Evolutionary conservation across 805 yeast genomes (phyloP).

Genomic region (Debaryomyces maramus): DNA sequence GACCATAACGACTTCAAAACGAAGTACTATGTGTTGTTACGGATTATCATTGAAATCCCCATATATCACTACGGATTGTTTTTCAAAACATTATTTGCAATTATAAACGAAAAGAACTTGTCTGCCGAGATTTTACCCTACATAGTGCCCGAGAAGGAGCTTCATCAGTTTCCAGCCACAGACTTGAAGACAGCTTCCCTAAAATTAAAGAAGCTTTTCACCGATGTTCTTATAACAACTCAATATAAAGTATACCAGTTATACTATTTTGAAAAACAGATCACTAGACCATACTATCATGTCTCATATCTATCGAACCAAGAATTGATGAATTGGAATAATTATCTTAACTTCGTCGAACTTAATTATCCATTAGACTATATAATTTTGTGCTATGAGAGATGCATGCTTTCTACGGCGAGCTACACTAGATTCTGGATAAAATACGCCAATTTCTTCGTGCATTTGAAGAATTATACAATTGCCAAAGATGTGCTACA

Average conservation of each 20-base stretch:
- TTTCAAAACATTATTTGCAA: slow-evolving; percentile 36
- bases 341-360: slow-evolving; percentile 58
- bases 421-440: slow-evolving; percentile 51
- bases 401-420: slow-evolving; percentile 49
- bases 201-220: slow-evolving; percentile 46
- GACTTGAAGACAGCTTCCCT: slow-evolving; percentile 29
- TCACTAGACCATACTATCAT: slow-evolving; percentile 39
- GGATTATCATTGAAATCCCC: slow-evolving; percentile 57
- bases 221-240: slow-evolving; percentile 55
- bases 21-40: slow-evolving; percentile 42
- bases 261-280: slow-evolving; percentile 48
- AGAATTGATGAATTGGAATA: slow-evolving; percentile 59
- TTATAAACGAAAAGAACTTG: slow-evolving; percentile 22
- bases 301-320: slow-evolving; percentile 34
- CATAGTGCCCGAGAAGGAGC: slow-evolving; percentile 20
- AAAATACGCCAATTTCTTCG: slow-evolving; percentile 46
- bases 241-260: slow-evolving; percentile 53
- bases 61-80: slow-evolving; percentile 52
- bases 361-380: slow-evolving; percentile 23
- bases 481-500: slow-evolving; percentile 41
- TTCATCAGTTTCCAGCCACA: slow-evolving; percentile 13
- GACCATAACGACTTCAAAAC: slow-evolving; percentile 24
- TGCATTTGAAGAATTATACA: slow-evolving; percentile 24
- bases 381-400: slow-evolving; percentile 40
- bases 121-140: slow-evolving; percentile 13